Evolutionary conservation across 164 flowering plant genomes (phyloP), one percentile per base, ranked within the genome.

Genomic region (Vitis rupestris): DNA sequence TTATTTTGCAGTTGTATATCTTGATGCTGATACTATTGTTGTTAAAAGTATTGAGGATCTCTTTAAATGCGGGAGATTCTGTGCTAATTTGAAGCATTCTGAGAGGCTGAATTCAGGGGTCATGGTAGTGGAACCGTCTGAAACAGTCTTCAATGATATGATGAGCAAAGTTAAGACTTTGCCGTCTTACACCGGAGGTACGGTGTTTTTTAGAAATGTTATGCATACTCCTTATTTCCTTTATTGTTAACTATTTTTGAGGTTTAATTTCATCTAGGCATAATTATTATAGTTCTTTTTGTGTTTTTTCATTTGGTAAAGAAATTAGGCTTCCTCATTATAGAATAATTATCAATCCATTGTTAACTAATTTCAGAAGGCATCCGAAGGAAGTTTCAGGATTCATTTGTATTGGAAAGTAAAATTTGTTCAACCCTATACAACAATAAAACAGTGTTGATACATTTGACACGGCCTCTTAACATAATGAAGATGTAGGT

Each of bases 1-100:
- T 51, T 62, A 3, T 59, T 77, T 79, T 72, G 82, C 89, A 95
- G 99, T 95, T 79, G 93, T 95, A 13, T 95, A 93, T 80, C 97
- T 95, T 74, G 99, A 95, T 81, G 99, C 98, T 10, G 99, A 95
- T 79, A 95, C 99, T n/a, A 90, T 95, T 71, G 98, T 93, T 65
- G 85, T 95, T 5, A 85, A 89, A 77, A 95, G 76, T 72, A 85
- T 95, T 73, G 99, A 95, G 59, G 97, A 89, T 82, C 90, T 95
- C 23, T 95, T 95, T 74, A 90, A 88, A 67, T 95, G 99, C 81
- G 80, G 81, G 27, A 95, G 93, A 80, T 95, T 95, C 55, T 95
- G 99, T 83, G 99, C 95, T 51, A 95, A 95, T 74, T 83, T 95
- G 83, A 95, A 95, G 82, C 99, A 95, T 80, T 95, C 99, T 9